Conservation (phyloP, 1,284 basidiomycete species). For the Malassezia yamatoensis region DNA sequence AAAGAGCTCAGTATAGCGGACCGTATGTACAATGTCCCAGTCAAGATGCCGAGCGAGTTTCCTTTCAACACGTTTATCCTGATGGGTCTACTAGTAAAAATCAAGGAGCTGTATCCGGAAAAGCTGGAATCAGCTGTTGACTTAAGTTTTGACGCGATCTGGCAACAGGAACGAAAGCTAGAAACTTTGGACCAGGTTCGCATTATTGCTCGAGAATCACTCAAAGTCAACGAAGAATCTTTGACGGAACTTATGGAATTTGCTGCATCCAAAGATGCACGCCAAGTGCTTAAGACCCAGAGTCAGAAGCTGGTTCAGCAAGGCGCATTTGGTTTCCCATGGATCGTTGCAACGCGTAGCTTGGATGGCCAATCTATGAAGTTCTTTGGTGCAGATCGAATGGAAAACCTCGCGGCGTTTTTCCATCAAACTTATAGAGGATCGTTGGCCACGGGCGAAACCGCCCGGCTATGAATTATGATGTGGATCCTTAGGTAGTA, state of each 20-base stretch:
- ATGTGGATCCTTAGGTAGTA: neutral
- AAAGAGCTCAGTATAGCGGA: constrained; percentile 23
- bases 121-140: constrained; percentile 19
- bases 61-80: constrained; percentile 34
- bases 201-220: neutral
- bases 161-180: constrained; percentile 14
- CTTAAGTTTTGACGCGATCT: constrained; percentile 27
- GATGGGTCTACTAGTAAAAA: constrained; percentile 24
- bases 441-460: neutral
- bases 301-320: neutral
- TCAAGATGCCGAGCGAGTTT: constrained; percentile 28
- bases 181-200: neutral
- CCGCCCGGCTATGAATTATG: constrained; percentile 1
- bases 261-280: neutral
- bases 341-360: constrained; percentile 1
- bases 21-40: constrained; percentile 25
- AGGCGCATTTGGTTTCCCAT: constrained; percentile 16
- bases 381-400: neutral
- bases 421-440: constrained; percentile 9
- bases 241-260: neutral
- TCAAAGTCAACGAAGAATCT: neutral
- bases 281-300: neutral
- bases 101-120: constrained; percentile 9
- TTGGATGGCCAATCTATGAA: neutral
- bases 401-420: constrained; percentile 5